Base-by-base conservation (phyloP, 805 yeast species). In the Schwanniomyces occidentalis region DNA sequence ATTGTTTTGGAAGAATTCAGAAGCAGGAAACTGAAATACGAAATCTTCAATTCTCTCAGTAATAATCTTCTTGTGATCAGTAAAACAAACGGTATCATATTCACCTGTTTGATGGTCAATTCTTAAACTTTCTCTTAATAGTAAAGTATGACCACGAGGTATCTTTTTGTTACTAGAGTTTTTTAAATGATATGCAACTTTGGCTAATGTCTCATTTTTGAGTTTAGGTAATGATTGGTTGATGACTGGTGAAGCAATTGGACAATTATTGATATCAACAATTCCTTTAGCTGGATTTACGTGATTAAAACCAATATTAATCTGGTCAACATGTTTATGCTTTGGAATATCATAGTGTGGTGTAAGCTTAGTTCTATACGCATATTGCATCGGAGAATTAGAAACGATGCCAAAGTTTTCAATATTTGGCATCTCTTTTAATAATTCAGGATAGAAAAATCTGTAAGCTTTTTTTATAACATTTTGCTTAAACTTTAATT, bases 1-100 rank as follows among this genome's bases (percentile, higher is more conserved):
- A 41, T 70, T 70, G 34, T 51, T 59, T 39, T 70, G 75, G 41
- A 70, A 70, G 36, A 70, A 70, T 25, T 66, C 60, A 20, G 58
- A 52, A 9, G 65, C 56, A 16, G 56, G 63, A 29, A 63, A 70
- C 37, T 65, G 69, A 37, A 65, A 70, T 1, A 61, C 48, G 21
- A 44, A 52, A 19, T 59, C 64, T 5, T 49, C 63, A 3, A 69
- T 60, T 31, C 49, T 54, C 34, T 63, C 71, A 0, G 70, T 67
- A 6, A 63, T 51, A 4, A 59, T 51, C 17, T 52, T 49, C 6
- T 46, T 49, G 4, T 51, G 49, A 14, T 56, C 51, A 2, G 58
- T 49, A 3, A 60, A 28, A 32, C 66, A 58, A 5, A 49, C 54
- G 7, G 49, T 37, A 8, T 38, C 39, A 31, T 38, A 43, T n/a